These are phyloP conservation scores for Medicago ruthenica DNA, from an alignment of 306 rosid species.

Conservation along the genomic window DNA sequence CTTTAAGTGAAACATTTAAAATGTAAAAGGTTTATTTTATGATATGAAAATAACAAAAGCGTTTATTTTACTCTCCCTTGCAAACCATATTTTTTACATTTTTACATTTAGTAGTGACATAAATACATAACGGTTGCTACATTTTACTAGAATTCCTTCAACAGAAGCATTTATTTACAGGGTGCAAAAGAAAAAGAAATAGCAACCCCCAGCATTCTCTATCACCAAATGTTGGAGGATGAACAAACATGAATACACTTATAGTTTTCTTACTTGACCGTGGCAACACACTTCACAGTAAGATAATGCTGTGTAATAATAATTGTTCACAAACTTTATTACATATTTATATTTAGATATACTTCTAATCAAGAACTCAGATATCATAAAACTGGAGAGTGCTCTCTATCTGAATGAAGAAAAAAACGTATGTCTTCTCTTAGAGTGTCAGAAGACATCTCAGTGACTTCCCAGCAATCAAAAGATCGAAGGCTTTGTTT, in stretches of 20 bases:
- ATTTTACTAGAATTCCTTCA: too few species aligned
- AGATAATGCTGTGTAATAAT: background rate
- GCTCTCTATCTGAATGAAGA: background rate
- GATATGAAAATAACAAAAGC: too few species aligned
- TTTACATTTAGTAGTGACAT: too few species aligned
- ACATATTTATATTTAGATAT: conserved; percentile 29
- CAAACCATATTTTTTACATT: too few species aligned
- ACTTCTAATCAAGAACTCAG: background rate
- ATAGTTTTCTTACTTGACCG: background rate
- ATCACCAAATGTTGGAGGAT: conserved; percentile 2
- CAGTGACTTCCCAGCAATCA: conserved; percentile 65
- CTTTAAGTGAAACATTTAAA: too few species aligned
- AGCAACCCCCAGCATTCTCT: too few species aligned
- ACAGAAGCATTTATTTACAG: too few species aligned
- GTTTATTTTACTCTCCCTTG: too few species aligned
- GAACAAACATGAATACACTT: background rate
- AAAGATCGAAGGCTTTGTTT: conserved; percentile 71
- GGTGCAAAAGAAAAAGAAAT: too few species aligned
- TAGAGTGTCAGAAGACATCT: conserved; percentile 70
- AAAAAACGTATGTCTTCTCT: background rate
- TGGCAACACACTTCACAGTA: conserved; percentile 17
- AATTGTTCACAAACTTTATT: background rate
- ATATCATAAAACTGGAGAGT: conserved; percentile 1
- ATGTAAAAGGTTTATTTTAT: too few species aligned
- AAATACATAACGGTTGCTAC: too few species aligned